phyloP scores from a whole-genome alignment of 140 eudicot species.

The Cichorium intybus region DNA sequence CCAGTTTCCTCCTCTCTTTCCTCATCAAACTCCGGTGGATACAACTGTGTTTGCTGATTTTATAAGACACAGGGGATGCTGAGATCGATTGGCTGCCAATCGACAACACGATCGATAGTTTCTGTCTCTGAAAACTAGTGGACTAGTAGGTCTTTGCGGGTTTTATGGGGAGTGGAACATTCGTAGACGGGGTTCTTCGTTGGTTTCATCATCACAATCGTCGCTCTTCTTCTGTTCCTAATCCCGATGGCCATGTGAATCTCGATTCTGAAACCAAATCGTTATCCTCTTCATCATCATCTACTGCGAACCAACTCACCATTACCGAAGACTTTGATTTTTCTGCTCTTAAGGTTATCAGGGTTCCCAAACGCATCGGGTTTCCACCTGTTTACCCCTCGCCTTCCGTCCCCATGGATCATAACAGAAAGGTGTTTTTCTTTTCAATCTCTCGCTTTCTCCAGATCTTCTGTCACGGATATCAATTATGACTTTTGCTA shows the following conservation, averaged over 20 bases:
- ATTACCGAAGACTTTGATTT: constrained; percentile 55
- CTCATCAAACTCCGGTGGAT: not conserved
- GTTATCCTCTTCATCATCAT: constrained; percentile 20
- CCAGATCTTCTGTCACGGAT: constrained; percentile 19
- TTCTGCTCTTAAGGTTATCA: constrained; percentile 54
- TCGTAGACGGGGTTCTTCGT: constrained; percentile 92
- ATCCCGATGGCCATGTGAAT: not conserved
- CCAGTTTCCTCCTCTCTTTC: constrained; percentile 20
- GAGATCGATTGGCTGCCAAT: constrained; percentile 21
- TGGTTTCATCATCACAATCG: constrained; percentile 74
- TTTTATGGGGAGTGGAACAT: constrained; percentile 86
- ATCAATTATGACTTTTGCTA: not conserved
- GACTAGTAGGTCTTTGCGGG: not conserved
- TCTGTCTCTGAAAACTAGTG: not conserved
- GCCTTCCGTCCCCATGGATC: constrained; percentile 47
- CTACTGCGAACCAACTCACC: constrained; percentile 4
- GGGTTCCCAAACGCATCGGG: constrained; percentile 62
- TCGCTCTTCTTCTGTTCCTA: constrained; percentile 38
- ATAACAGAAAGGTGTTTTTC: constrained; percentile 56
- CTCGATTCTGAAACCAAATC: constrained; percentile 27
- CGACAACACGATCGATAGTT: constrained; percentile 3
- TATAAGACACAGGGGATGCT: constrained; percentile 18
- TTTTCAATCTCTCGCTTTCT: not conserved
- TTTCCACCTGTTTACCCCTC: constrained; percentile 16
- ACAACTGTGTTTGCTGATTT: constrained; percentile 1